Base-by-base conservation (phyloP, 2,329 filamentous ascomycete species). In the Didymella glomerata region DNA sequence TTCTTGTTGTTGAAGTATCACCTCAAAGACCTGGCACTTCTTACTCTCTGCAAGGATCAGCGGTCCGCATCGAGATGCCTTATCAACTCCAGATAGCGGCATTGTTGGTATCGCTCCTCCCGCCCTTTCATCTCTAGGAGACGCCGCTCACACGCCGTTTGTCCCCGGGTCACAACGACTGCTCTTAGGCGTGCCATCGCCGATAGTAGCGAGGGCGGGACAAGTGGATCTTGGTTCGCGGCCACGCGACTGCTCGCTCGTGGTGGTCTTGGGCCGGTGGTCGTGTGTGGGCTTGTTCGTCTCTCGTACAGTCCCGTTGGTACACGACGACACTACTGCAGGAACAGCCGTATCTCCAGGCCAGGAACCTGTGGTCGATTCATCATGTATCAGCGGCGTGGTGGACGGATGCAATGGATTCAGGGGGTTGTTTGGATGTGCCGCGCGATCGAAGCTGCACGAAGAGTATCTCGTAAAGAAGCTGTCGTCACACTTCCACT, bases 401-500 rank as follows among this genome's bases (percentile, higher is more conserved):
- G 71, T 66, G 10, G 65, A 71, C 7, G 61, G 51, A 56, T 72
- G 67, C 6, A 71, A 58, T 10, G 66, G 68, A 28, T 69, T 72
- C n/a, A 70, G 59, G 10, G 64, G 53, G 50, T 53, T 64, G 34
- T 57, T 54, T 5, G 64, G 62, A 28, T 65, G 51, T 14, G 54
- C 58, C 10, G 67, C 70, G 16, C 68, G 67, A 47, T 71, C 69
- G 56, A 67, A 68, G 50, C 65, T 68, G 57, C 70, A 72, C 0
- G 65, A 64, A 1, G 65, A 72, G 40, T 60, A 66, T 51, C 71
- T 72, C 30, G 68, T 73, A 57, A 69, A 72, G 56, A 63, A 67
- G 55, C 66, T 71, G 22, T 71, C 69, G 24, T 68, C 69, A 40
- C 68, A 70, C 32, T 63, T 48, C 70, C 68, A 71, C 70, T 73